Conservation (phyloP, 225 moss, liverwort and hornwort genomes). For the Marchantia polymorpha region DNA sequence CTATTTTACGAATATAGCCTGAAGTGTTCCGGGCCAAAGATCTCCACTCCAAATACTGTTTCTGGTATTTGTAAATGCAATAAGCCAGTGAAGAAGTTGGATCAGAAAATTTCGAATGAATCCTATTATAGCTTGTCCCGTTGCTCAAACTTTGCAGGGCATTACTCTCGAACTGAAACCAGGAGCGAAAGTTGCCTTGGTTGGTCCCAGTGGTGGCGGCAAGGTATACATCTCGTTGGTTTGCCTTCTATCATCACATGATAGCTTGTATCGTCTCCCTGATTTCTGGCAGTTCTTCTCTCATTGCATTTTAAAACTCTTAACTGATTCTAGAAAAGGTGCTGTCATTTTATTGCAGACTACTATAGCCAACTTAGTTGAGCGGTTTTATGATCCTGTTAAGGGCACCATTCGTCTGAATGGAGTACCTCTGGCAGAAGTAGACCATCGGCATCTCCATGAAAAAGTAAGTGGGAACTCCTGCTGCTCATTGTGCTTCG, state of each 20-base stretch:
- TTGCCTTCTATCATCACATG: neutral
- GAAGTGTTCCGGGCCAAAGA: neutral
- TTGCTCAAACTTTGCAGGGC: slow-evolving; percentile 50
- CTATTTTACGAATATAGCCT: neutral
- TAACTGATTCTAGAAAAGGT: neutral
- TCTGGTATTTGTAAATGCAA: neutral
- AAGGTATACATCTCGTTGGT: slow-evolving; percentile 53
- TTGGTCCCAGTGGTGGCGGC: slow-evolving; percentile 98
- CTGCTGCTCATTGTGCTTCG: neutral
- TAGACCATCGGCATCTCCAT: slow-evolving; percentile 81
- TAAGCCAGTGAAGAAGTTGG: neutral
- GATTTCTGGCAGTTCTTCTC: neutral
- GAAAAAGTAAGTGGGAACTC: slow-evolving; percentile 50
- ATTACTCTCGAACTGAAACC: slow-evolving; percentile 73
- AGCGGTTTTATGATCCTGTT: slow-evolving; percentile 94
- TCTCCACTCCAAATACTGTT: neutral
- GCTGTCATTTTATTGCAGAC: slow-evolving; percentile 46
- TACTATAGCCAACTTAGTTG: slow-evolving; percentile 96
- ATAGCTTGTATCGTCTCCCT: too few relatives aligned
- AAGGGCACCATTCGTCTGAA: slow-evolving; percentile 80
- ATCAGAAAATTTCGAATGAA: neutral
- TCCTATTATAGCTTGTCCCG: too few relatives aligned
- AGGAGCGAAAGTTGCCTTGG: slow-evolving; percentile 95
- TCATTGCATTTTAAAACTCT: neutral
- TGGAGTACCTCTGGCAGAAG: slow-evolving; percentile 61